Conservation (phyloP, 1,139 yeast genomes). For the Zygosaccharomyces sapae region DNA sequence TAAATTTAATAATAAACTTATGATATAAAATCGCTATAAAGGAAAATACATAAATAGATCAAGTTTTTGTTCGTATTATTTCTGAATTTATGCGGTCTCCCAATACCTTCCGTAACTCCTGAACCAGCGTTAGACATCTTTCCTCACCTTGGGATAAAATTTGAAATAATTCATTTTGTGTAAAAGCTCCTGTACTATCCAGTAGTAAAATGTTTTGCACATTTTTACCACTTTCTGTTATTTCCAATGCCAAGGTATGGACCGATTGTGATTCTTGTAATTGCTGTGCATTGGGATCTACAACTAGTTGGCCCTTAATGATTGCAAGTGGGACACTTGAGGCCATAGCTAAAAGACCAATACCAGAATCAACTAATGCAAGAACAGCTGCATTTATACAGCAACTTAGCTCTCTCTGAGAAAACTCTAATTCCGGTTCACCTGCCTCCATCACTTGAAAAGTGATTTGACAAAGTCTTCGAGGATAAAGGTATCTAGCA, state of each 20-base stretch:
- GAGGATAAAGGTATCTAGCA: slow-evolving; percentile 64
- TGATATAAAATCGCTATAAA: background rate
- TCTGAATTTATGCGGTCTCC: slow-evolving; percentile 41
- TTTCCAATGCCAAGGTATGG: slow-evolving; percentile 63
- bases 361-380: slow-evolving; percentile 76
- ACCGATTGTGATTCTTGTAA: slow-evolving; percentile 49
- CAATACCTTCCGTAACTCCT: slow-evolving; percentile 45
- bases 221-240: slow-evolving; percentile 44
- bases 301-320: slow-evolving; percentile 36
- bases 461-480: slow-evolving; percentile 80
- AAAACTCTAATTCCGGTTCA: slow-evolving; percentile 39
- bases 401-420: slow-evolving; percentile 57
- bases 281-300: slow-evolving; percentile 44
- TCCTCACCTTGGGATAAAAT: slow-evolving; percentile 48
- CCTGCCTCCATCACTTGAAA: slow-evolving; percentile 74
- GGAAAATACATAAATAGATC: background rate
- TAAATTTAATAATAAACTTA: slow-evolving; percentile 30
- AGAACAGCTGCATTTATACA: slow-evolving; percentile 68
- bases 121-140: slow-evolving; percentile 46
- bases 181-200: slow-evolving; percentile 71
- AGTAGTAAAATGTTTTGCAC: slow-evolving; percentile 55
- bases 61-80: slow-evolving; percentile 13
- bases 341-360: slow-evolving; percentile 62
- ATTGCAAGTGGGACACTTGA: slow-evolving; percentile 51
- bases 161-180: slow-evolving; percentile 49